Percentiles rank a stretch among this genome's conserved stretches.
These are phyloP conservation scores for Trichocladium uniseriatum DNA, from an alignment of 495 filamentous ascomycete genomes.

Conservation along the genomic window DNA sequence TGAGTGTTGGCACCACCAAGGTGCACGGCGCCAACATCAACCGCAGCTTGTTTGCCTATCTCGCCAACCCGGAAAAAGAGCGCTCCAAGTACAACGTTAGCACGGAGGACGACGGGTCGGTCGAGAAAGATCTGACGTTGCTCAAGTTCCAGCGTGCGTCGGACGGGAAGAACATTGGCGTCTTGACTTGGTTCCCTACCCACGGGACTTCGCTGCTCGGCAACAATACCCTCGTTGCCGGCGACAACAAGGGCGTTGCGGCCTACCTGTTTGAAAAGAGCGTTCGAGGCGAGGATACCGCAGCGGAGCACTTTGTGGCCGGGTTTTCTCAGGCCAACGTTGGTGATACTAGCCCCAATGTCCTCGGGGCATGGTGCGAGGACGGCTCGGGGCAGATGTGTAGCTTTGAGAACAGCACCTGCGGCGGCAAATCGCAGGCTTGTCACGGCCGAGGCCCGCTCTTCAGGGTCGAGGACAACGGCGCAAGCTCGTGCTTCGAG, in stretches of 20 bases:
- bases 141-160: constrained; percentile 67
- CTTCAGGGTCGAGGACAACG: constrained; percentile 60
- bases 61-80: constrained; percentile 77
- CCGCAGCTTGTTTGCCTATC: constrained; percentile 82
- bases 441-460: constrained; percentile 84
- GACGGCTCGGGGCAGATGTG: constrained; percentile 63
- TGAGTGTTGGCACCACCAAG: constrained; percentile 65
- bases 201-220: constrained; percentile 88
- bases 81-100: constrained; percentile 58
- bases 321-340: constrained; percentile 94
- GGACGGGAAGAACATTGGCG: constrained; percentile 64
- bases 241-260: constrained; percentile 95
- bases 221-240: constrained; percentile 87
- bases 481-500: constrained; percentile 71
- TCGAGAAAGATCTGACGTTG: constrained; percentile 81
- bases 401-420: constrained; percentile 70
- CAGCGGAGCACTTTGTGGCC: constrained; percentile 69
- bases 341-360: constrained; percentile 86
- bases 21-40: constrained; percentile 81
- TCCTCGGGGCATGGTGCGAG: constrained; percentile 76
- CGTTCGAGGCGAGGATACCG: constrained; percentile 39
- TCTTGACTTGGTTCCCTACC: constrained; percentile 88
- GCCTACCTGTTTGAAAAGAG: constrained; percentile 77
- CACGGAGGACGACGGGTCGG: constrained; percentile 50
- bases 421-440: constrained; percentile 58